phyloP scores from a whole-genome alignment of 208 protist genomes.

The Acanthamoeba polyphaga region DNA sequence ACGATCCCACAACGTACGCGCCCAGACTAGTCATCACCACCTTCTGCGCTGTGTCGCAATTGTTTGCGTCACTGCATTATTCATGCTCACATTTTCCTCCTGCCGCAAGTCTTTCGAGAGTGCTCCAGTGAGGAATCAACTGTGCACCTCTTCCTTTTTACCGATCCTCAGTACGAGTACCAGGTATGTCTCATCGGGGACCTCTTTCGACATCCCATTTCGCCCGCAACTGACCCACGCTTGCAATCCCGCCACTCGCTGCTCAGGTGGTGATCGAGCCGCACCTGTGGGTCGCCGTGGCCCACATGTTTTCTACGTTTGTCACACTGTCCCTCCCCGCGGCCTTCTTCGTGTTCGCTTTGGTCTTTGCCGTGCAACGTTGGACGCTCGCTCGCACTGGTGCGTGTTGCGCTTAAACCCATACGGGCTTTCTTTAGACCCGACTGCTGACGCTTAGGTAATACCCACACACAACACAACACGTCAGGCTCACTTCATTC shows the following conservation, averaged over 20 bases:
- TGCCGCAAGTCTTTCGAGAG: not conserved
- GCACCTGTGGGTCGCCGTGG: not conserved
- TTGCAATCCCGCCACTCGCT: not conserved
- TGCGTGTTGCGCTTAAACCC: not conserved
- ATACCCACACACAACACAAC: not conserved
- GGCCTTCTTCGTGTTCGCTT: not conserved
- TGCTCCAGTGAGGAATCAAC: not conserved
- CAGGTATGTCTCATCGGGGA: not conserved
- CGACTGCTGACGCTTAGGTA: no score
- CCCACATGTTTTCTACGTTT: not conserved
- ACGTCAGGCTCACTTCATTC: not conserved
- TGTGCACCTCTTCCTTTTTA: constrained; percentile 39
- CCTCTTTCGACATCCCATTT: not conserved
- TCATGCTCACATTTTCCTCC: not conserved
- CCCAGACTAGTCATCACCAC: not conserved
- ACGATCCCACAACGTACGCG: constrained; percentile 31
- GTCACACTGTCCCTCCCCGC: not conserved
- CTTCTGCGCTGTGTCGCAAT: not conserved
- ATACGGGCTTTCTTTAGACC: not conserved
- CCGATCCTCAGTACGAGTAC: not conserved
- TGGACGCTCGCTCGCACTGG: not conserved
- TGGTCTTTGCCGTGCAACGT: not conserved
- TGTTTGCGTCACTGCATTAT: no score
- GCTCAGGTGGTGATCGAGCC: constrained; percentile 28
- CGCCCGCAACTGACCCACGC: not conserved